phyloP scores from a whole-genome alignment of 305 asterid species.

The Fraxinus greggii region DNA sequence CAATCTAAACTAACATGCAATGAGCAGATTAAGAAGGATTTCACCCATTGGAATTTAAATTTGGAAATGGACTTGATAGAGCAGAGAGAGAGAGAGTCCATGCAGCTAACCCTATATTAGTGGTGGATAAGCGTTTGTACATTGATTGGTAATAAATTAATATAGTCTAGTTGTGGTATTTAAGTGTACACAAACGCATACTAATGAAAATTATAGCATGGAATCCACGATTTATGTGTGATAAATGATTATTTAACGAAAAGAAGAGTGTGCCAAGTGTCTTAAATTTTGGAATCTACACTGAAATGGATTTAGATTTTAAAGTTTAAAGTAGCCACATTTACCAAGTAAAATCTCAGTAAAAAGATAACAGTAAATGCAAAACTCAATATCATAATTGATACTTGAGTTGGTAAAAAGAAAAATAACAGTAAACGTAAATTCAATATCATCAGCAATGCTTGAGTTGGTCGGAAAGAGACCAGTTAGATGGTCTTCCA shows the following conservation, averaged over 20 bases:
- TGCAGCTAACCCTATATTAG: neutral
- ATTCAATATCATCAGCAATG: neutral
- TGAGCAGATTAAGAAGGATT: neutral
- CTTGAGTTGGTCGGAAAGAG: neutral
- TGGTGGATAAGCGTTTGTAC: neutral
- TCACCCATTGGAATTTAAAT: neutral
- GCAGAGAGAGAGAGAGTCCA: neutral
- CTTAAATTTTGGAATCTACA: neutral
- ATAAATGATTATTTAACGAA: too few relatives aligned
- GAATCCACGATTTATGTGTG: neutral
- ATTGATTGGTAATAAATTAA: neutral
- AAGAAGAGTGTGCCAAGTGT: neutral
- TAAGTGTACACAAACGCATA: neutral
- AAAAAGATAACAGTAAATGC: neutral
- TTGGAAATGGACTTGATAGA: neutral
- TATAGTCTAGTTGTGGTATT: neutral
- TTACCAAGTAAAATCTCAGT: neutral
- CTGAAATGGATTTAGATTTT: neutral
- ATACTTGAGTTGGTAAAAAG: neutral
- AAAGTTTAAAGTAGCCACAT: neutral
- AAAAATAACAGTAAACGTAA: neutral
- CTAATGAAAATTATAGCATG: neutral
- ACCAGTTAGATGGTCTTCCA: neutral
- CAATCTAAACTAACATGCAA: neutral
- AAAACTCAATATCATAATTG: neutral